Base-by-base conservation (phyloP, 2,329 filamentous ascomycete species). In the Golovinomyces cichoracearum region DNA sequence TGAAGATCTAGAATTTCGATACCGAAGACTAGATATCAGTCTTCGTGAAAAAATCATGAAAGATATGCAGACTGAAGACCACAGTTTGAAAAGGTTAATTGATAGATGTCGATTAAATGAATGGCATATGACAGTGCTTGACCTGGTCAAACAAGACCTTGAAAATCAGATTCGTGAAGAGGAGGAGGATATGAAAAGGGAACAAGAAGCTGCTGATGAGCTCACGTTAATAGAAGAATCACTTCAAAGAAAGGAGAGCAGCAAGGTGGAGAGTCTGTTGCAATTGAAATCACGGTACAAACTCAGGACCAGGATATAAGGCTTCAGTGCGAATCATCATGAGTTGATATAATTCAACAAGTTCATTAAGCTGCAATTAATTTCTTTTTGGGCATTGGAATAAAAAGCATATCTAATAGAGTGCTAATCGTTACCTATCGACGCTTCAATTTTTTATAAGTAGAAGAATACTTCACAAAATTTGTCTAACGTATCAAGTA, bases 11-110 rank as follows among this genome's bases (percentile, higher is more conserved):
- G 74, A 77, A 53, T 66, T 74, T 50, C 69, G 76, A 47, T 74
- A 76, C 64, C 63, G 65, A 58, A 62, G 67, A 40, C 69, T 77
- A 57, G 73, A 78, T 50, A 71, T 76, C 38, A 71, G 74, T 40
- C 71, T 81, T 56, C 71, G 76, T 50, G 68, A 74, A 50, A 77
- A 76, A 50, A 71, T 93, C 50, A 64, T 78, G 25, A 72, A 76
- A 23, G 82, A 83, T 50, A 80, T 90, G 65, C 68, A 73, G 50
- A 69, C 70, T 50, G 85, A 93, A 63, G 80, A 88, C 58, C 69
- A 71, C 51, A 60, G 72, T 10, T 67, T 94, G 35, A 65, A 68
- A 47, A 68, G 70, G 47, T 75, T 75, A 58, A 68, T 90, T 19
- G 72, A 80, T 49, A 77, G 77, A 60, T 70, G 75, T 50, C 70